Base-by-base conservation (phyloP, 2,329 filamentous ascomycete species). In the Aspergillus sp. region DNA sequence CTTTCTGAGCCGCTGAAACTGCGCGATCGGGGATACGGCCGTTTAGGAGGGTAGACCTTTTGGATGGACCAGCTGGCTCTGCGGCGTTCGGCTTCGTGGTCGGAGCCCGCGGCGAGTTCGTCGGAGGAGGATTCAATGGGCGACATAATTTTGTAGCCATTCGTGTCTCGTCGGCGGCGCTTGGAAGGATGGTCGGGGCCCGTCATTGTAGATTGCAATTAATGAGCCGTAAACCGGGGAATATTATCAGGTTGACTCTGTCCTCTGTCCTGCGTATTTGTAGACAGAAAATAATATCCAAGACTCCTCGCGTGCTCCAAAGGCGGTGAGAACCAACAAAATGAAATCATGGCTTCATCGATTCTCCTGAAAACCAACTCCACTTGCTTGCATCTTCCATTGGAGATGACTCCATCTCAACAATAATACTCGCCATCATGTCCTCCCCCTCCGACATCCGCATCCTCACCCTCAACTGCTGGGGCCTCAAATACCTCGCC, bases 401-500 rank as follows among this genome's bases (percentile, higher is more conserved):
- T 19, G 19, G 19, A 19, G 19, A 19, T 19, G 19, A 19, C 19
- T 19, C 19, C 19, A 19, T 19, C 19, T 19, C 19, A 19, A 19
- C 19, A 19, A 19, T 19, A 19, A 19, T 19, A 19, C 19, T 19
- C 19, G 19, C 19, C 19, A 19, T 19, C 19, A 19, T 19, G 19
- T 19, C 19, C 19, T 19, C 19, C 19, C 19, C 7, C 31, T 33
- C 37, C 37, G 37, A 33, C 43, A 79, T 97, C 62, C 85, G 86
- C 60, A 76, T 97, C 54, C 72, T 96, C 52, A 93, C 88, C 5
- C 81, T 95, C 65, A 98, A 98, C 70, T 96, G 90, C 80, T 97
- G 93, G 91, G 93, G 93, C 40, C 82, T 97, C 49, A 91, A 94
- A 60, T 89, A 82, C 71, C 77, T 97, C 59, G 84, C 90, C 40